These are phyloP conservation scores for Pseudozyma pruni DNA, from an alignment of 1,284 basidiomycete genomes.

Conservation along the genomic window DNA sequence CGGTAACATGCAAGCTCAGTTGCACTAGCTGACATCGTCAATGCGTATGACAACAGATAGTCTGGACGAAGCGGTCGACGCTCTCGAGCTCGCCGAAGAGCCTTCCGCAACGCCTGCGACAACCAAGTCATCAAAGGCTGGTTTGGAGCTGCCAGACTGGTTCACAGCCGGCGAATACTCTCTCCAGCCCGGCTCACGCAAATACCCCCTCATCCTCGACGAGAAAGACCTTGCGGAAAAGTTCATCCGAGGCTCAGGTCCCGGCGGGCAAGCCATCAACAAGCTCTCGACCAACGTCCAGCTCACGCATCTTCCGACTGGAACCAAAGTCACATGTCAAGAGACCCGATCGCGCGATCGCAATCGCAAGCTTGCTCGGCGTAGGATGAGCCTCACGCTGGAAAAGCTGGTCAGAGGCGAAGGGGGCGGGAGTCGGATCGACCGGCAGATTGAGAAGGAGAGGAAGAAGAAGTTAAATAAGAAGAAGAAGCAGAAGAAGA, in stretches of 20 bases:
- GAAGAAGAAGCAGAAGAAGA: constrained; percentile 57
- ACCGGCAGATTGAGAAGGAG: constrained; percentile 51
- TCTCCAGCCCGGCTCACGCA: constrained; percentile 51
- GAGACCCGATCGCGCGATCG: constrained; percentile 54
- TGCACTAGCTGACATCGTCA: constrained; percentile 1
- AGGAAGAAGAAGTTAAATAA: constrained; percentile 50
- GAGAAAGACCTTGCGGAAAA: constrained; percentile 58
- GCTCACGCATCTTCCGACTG: constrained; percentile 58
- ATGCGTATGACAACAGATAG: constrained; percentile 32
- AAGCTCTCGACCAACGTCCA: constrained; percentile 61
- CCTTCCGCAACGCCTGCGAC: not conserved
- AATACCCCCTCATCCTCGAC: constrained; percentile 59
- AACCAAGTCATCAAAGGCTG: constrained; percentile 4
- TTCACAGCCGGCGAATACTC: constrained; percentile 51
- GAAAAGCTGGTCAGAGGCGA: constrained; percentile 51
- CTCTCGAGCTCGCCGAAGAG: constrained; percentile 8
- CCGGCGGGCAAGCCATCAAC: constrained; percentile 67
- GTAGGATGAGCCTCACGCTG: constrained; percentile 52
- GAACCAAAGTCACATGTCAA: constrained; percentile 59
- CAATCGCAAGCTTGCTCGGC: constrained; percentile 57
- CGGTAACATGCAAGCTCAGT: not conserved
- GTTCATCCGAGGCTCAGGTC: constrained; percentile 64
- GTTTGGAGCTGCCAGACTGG: constrained; percentile 45
- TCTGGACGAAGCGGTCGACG: constrained; percentile 10
- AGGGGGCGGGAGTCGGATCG: constrained; percentile 38